Evolutionary conservation across 768 basidiomycete genomes (phyloP), one percentile per base, ranked within the genome.

Genomic region (Suillus sp.): DNA sequence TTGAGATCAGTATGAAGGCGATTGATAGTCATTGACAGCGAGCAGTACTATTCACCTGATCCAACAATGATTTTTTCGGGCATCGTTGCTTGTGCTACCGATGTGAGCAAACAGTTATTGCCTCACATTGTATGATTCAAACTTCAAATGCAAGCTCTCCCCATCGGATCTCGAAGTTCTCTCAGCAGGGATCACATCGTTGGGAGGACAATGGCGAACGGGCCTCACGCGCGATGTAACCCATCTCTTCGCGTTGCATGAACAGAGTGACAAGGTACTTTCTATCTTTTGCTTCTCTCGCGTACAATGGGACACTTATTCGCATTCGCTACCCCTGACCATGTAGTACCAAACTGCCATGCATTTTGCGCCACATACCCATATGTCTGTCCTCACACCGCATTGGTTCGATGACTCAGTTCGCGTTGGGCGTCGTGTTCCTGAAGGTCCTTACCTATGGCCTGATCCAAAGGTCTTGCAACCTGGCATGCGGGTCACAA

Each of bases 401-500:
- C 92, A 95, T 66, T 97, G 95, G 95, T 95, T 95, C 64, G 92
- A 95, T 68, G 93, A 95, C 67, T 82, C 83, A 3, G 81, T 91
- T 27, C 80, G 84, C 16, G 78, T 92, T 16, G 86, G 85, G 4
- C 74, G 82, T 14, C 75, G 75, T 9, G 74, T 91, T 10, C 79
- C 83, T 1, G 84, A 87, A 25, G 68, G 71, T 0, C 77, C 82
- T 22, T 93, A 91, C 66, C 79, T 87, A 65, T 93, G 90, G 88
- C 94, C 93, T 0, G 82, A 92, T 16, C 92, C 91, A 0, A 74
- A 76, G 6, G 69, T 90, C 27, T 75, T 83, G 61, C 77, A 72
- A 38, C 71, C 71, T 6, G 70, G 71, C 6, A 63, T 66, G 3
- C 64, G 59, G 7, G 62, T 72, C 35, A 6, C 56, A 27, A 50